A percentile compares a stretch with the other conserved stretches of the same genome.
Evolutionary conservation across 2,329 filamentous ascomycete genomes (phyloP).

Genomic region (Colletotrichum sp.): DNA sequence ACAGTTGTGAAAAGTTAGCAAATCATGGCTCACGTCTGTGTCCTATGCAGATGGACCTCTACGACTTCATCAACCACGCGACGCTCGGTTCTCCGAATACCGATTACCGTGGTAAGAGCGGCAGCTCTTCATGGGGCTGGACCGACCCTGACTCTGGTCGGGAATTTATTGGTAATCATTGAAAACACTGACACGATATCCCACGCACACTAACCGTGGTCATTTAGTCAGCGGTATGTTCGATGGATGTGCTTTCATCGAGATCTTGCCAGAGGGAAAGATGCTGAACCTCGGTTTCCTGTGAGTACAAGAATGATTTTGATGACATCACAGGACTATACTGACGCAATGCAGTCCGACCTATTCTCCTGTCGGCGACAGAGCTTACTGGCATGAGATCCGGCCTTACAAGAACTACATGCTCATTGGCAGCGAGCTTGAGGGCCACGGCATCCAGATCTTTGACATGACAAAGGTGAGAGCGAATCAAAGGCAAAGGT

Average conservation of each 20-base stretch:
- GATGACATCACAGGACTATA: not conserved
- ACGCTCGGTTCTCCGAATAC: slow-evolving; percentile 49
- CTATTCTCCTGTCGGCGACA: slow-evolving; percentile 14
- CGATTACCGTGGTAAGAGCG: slow-evolving; percentile 25
- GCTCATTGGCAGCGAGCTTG: slow-evolving; percentile 43
- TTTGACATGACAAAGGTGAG: slow-evolving; percentile 60
- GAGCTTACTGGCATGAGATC: slow-evolving; percentile 39
- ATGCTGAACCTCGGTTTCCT: slow-evolving; percentile 49
- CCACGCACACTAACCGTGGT: not conserved
- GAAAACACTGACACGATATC: too few relatives aligned
- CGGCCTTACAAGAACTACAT: slow-evolving; percentile 36
- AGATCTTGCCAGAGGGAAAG: slow-evolving; percentile 44
- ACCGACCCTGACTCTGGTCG: slow-evolving; percentile 41
- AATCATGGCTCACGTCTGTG: not conserved
- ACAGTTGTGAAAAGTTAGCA: accelerated
- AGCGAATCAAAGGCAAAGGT: not conserved
- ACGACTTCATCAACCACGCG: slow-evolving; percentile 58
- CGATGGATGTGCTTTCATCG: slow-evolving; percentile 50
- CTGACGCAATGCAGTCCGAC: slow-evolving; percentile 7
- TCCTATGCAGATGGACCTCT: slow-evolving; percentile 46
- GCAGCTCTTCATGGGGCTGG: slow-evolving; percentile 46
- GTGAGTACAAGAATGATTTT: slow-evolving; percentile 15
- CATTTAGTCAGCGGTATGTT: slow-evolving; percentile 26
- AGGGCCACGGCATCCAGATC: slow-evolving; percentile 61
- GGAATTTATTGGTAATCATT: slow-evolving; percentile 16